These are phyloP conservation scores for Helotiales sp. DNA, from an alignment of 2,329 filamentous ascomycete genomes.

Conservation along the genomic window DNA sequence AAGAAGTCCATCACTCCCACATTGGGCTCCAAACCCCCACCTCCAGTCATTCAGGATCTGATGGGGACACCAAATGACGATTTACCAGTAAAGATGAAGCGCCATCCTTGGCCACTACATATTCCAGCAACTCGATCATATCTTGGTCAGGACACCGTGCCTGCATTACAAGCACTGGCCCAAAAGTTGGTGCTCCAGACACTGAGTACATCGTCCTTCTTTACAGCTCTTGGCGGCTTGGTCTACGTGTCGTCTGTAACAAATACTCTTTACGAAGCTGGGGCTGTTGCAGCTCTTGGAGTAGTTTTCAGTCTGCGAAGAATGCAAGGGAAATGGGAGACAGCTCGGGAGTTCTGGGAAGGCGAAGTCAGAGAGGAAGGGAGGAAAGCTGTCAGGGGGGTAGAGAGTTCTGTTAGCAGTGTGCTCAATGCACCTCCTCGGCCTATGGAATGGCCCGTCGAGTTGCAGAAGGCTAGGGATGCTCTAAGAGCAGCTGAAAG, in stretches of 20 bases:
- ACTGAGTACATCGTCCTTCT: conserved; percentile 64
- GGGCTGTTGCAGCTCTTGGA: conserved; percentile 61
- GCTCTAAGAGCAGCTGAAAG: conserved; percentile 22
- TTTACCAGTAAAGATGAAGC: conserved; percentile 11
- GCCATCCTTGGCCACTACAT: conserved; percentile 65
- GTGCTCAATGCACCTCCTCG: conserved; percentile 39
- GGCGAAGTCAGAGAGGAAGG: conserved; percentile 67
- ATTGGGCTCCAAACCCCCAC: conserved; percentile 18
- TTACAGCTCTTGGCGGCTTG: conserved; percentile 53
- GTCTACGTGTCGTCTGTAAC: conserved; percentile 57
- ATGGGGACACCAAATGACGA: conserved; percentile 20
- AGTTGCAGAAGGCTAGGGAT: conserved; percentile 25
- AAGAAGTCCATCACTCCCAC: conserved; percentile 2
- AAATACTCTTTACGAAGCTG: conserved; percentile 58
- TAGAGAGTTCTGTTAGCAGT: conserved; percentile 52
- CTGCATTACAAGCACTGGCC: conserved; percentile 69
- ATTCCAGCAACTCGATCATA: conserved; percentile 71
- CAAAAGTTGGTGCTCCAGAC: conserved; percentile 76
- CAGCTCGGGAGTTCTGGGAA: conserved; percentile 61
- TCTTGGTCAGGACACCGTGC: conserved; percentile 65
- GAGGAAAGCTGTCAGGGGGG: conserved; percentile 58
- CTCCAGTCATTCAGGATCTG: conserved; percentile 24
- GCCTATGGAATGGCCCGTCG: conserved; percentile 16
- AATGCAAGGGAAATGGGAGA: conserved; percentile 64
- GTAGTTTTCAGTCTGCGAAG: conserved; percentile 58